Conservation (phyloP, 352 stramenopile species). For the Globisporangium camurandrum region DNA sequence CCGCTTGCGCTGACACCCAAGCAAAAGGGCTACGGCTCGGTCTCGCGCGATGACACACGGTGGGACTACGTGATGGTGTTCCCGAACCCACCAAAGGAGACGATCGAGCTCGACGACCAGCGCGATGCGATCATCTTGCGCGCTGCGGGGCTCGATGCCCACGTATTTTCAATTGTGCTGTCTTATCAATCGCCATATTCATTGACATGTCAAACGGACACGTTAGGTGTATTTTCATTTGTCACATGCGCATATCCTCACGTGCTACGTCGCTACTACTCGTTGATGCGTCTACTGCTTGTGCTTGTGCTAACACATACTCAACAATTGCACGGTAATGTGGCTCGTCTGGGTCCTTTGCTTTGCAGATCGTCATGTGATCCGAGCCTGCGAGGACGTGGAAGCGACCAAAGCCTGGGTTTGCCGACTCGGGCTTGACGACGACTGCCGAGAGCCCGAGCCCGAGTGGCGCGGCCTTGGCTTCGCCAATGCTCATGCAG, state of each 20-base stretch:
- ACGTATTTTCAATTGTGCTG: no score
- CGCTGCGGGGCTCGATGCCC: slow-evolving; percentile 50
- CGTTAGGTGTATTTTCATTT: no score
- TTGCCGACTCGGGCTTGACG: slow-evolving; percentile 65
- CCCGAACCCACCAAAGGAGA: slow-evolving; percentile 56
- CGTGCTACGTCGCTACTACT: not conserved
- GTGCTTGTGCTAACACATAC: slow-evolving; percentile 18
- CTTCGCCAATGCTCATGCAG: slow-evolving; percentile 67
- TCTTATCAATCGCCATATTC: no score
- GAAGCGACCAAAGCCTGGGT: slow-evolving; percentile 66
- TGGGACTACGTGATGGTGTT: slow-evolving; percentile 87
- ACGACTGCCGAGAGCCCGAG: slow-evolving; percentile 70
- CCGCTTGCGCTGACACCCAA: slow-evolving; percentile 25
- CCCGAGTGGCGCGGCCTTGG: slow-evolving; percentile 44
- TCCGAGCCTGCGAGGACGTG: slow-evolving; percentile 50
- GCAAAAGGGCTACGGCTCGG: slow-evolving; percentile 36
- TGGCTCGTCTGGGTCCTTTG: slow-evolving; percentile 45
- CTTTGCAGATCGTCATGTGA: slow-evolving; percentile 88
- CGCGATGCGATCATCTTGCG: slow-evolving; percentile 77
- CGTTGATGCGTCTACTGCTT: not conserved
- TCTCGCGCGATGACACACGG: slow-evolving; percentile 25
- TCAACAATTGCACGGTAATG: slow-evolving; percentile 55
- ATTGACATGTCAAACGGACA: no score
- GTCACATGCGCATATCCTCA: no score
- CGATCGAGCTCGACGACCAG: slow-evolving; percentile 50